Conservation (phyloP, 352 stramenopile species). For the Pythium brachiatum region DNA sequence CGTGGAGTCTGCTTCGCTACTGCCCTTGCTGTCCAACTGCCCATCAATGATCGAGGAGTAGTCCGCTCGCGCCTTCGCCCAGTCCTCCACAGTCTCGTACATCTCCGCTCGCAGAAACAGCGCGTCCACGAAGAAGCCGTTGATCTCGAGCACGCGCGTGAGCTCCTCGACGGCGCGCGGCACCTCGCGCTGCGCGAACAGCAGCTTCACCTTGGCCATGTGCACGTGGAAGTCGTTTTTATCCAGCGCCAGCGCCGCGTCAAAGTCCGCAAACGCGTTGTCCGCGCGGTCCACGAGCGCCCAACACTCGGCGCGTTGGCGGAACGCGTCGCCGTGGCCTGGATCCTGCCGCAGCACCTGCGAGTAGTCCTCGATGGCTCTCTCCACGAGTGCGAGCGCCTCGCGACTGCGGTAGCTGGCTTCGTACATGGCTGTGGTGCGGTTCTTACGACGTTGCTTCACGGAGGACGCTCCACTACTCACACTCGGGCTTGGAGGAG, state of each 20-base stretch:
- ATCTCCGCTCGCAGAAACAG: slow-evolving; percentile 60
- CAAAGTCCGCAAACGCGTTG: slow-evolving; percentile 57
- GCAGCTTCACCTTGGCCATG: slow-evolving; percentile 57
- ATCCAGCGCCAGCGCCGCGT: slow-evolving; percentile 39
- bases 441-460: slow-evolving; percentile 12
- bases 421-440: slow-evolving; percentile 6
- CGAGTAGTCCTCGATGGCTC: slow-evolving; percentile 65
- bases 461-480: too few species aligned
- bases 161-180: slow-evolving; percentile 49
- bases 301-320: slow-evolving; percentile 45
- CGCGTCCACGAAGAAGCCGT: slow-evolving; percentile 73
- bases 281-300: slow-evolving; percentile 47
- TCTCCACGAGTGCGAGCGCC: slow-evolving; percentile 38
- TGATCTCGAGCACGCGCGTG: slow-evolving; percentile 49
- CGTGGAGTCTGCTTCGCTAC: not conserved
- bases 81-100: slow-evolving; percentile 39
- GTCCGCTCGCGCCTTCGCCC: slow-evolving; percentile 44
- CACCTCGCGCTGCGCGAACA: slow-evolving; percentile 40
- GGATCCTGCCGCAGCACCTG: slow-evolving; percentile 45
- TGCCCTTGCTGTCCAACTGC: slow-evolving; percentile 44
- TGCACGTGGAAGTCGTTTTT: slow-evolving; percentile 54
- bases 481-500: too few species aligned
- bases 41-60: slow-evolving; percentile 72
- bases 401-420: slow-evolving; percentile 32
- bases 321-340: slow-evolving; percentile 40